Percentiles rank a stretch among this genome's conserved stretches.
These are phyloP conservation scores for Pelargonium myrrhifolium DNA, from an alignment of 441 rosid genomes.

Conservation along the genomic window DNA sequence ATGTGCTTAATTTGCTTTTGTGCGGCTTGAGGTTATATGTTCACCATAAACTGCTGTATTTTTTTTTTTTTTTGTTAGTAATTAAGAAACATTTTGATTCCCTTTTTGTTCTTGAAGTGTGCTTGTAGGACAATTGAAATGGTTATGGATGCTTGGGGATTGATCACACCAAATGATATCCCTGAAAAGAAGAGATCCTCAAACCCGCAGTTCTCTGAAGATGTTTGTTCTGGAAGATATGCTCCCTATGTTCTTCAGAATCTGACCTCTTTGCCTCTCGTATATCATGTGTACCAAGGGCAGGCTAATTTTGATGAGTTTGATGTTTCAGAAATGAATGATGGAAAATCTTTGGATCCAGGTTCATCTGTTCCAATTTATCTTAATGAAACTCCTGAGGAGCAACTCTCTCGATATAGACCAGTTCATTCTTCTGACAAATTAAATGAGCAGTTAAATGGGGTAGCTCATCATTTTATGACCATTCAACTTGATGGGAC, in stretches of 20 bases:
- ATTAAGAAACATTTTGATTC: constrained; percentile 13
- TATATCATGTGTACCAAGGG: constrained; percentile 60
- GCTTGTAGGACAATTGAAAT: constrained; percentile 68
- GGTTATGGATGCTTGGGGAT: constrained; percentile 57
- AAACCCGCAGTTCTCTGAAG: constrained; percentile 30
- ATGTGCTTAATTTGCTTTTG: background rate
- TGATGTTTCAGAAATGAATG: constrained; percentile 38
- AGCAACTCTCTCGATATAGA: constrained; percentile 45
- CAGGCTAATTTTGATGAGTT: constrained; percentile 34
- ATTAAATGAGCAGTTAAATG: constrained; percentile 52
- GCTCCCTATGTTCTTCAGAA: constrained; percentile 87
- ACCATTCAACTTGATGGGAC: constrained; percentile 75
- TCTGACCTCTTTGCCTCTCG: constrained; percentile 73
- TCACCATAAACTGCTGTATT: background rate
- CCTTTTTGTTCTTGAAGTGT: constrained; percentile 38
- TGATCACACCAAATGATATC: constrained; percentile 32
- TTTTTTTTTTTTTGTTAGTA: too few relatives aligned
- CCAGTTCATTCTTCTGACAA: constrained; percentile 50
- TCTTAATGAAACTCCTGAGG: constrained; percentile 52
- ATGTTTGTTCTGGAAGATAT: constrained; percentile 47
- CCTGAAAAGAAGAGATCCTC: constrained; percentile 35
- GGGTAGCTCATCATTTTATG: constrained; percentile 72
- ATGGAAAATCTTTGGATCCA: constrained; percentile 52
- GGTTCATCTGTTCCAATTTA: constrained; percentile 72
- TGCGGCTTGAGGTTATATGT: constrained; percentile 6